A percentile compares a stretch with the other conserved stretches of the same genome.
Evolutionary conservation across 2,329 filamentous ascomycete species (phyloP).

Genomic region (Calonectria hongkongensis): DNA sequence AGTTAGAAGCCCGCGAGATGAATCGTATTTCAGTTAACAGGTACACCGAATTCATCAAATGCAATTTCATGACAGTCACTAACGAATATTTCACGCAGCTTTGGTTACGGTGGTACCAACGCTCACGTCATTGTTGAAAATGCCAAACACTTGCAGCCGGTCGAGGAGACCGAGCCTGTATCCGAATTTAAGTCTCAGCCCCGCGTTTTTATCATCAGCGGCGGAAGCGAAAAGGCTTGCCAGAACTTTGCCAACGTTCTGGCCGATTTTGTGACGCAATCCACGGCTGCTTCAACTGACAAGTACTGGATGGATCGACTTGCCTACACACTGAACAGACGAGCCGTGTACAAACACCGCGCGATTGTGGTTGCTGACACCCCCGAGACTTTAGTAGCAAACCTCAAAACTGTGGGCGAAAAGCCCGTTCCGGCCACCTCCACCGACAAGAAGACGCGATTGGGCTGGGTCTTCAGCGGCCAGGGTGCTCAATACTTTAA

Average conservation of each 20-base stretch:
- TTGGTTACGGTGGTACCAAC: slow-evolving; percentile 56
- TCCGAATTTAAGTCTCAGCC: slow-evolving; percentile 28
- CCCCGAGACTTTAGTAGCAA: slow-evolving; percentile 39
- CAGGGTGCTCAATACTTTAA: slow-evolving; percentile 61
- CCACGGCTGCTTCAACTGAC: background rate
- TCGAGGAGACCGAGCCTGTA: slow-evolving; percentile 51
- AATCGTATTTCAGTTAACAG: slow-evolving; percentile 41
- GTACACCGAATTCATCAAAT: slow-evolving; percentile 13
- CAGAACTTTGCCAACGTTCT: slow-evolving; percentile 39
- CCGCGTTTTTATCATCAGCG: slow-evolving; percentile 48
- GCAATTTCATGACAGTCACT: background rate
- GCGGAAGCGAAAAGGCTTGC: slow-evolving; percentile 47
- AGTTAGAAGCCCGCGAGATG: slow-evolving; percentile 27
- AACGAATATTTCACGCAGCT: slow-evolving; percentile 41
- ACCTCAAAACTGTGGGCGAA: slow-evolving; percentile 37
- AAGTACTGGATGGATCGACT: slow-evolving; percentile 37
- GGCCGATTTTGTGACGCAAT: slow-evolving; percentile 41
- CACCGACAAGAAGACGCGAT: slow-evolving; percentile 31
- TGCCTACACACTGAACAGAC: slow-evolving; percentile 43
- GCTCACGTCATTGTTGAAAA: slow-evolving; percentile 54
- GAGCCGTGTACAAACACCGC: slow-evolving; percentile 40
- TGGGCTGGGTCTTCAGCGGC: slow-evolving; percentile 60
- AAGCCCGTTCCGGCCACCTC: slow-evolving; percentile 34
- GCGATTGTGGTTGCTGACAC: slow-evolving; percentile 43
- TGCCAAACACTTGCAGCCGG: slow-evolving; percentile 38